Evolutionary conservation across 257 asterid genomes (phyloP).

Genomic region (Fraxinus anomala): DNA sequence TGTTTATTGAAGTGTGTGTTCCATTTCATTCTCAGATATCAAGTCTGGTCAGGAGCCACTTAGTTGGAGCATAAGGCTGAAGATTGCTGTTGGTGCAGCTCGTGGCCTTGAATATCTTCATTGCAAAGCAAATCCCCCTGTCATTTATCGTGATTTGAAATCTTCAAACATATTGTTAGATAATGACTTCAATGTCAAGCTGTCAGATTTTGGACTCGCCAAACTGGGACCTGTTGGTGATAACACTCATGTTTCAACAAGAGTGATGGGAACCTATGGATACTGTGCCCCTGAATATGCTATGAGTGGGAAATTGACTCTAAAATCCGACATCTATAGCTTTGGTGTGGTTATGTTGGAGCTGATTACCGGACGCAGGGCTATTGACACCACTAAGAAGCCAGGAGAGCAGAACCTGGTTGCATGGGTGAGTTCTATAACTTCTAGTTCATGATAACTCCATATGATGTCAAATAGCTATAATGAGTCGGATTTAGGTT

Average conservation of each 20-base stretch:
- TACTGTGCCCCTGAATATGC: constrained; percentile 84
- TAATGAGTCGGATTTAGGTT: neutral
- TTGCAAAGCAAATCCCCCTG: constrained; percentile 67
- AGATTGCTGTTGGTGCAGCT: constrained; percentile 70
- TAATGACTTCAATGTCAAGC: constrained; percentile 56
- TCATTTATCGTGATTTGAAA: constrained; percentile 71
- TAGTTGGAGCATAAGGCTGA: constrained; percentile 62
- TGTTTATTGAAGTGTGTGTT: neutral
- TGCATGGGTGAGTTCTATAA: constrained; percentile 54
- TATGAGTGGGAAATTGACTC: constrained; percentile 71
- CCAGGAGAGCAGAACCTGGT: constrained; percentile 71
- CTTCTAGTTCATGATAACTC: neutral
- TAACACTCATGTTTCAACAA: constrained; percentile 72
- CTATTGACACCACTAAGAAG: constrained; percentile 46
- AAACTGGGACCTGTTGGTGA: constrained; percentile 81
- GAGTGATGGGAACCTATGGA: constrained; percentile 83
- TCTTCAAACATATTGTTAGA: constrained; percentile 72
- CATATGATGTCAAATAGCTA: neutral
- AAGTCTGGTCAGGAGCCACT: constrained; percentile 55
- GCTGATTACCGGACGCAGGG: constrained; percentile 69
- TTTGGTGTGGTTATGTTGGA: constrained; percentile 76
- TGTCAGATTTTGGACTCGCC: constrained; percentile 81
- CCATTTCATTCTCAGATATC: constrained; percentile 36
- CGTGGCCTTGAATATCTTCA: constrained; percentile 76
- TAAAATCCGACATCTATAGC: constrained; percentile 74